These are phyloP conservation scores for Heliocybe sulcata DNA, from an alignment of 1,284 basidiomycete species.

Conservation along the genomic window DNA sequence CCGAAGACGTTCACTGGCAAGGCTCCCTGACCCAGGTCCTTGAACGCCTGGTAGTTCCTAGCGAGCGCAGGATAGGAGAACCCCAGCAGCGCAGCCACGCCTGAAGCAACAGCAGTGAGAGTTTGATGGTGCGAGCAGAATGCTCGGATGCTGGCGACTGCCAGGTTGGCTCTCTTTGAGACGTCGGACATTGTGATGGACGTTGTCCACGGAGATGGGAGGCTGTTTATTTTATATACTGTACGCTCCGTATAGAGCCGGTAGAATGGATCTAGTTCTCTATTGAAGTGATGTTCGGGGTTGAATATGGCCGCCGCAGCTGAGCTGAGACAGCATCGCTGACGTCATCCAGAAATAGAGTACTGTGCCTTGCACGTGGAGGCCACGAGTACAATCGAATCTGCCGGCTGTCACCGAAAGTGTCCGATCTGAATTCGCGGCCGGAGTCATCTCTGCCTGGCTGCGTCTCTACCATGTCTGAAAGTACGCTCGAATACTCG, in stretches of 20 bases:
- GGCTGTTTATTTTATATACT: no score
- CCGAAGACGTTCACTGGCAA: constrained; percentile 16
- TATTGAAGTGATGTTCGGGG: no score
- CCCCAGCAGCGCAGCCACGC: background rate
- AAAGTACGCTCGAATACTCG: constrained; percentile 51
- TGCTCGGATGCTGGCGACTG: background rate
- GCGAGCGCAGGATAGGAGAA: background rate
- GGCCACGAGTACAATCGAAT: background rate
- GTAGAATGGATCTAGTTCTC: no score
- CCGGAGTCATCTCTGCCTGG: background rate
- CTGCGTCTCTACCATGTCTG: background rate
- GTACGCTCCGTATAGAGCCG: no score
- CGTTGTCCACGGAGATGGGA: no score
- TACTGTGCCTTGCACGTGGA: background rate
- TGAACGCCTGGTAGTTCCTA: constrained; percentile 15
- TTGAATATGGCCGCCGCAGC: no score
- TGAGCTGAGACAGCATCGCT: no score
- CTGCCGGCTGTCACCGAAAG: background rate
- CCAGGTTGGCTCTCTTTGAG: background rate
- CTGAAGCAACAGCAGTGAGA: background rate
- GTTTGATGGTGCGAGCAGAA: background rate
- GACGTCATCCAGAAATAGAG: background rate
- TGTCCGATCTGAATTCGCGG: background rate
- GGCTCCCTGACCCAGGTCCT: constrained; percentile 15
- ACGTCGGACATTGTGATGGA: constrained; percentile 1